Conservation (phyloP, 2,329 filamentous ascomycete species). For the Cordyceps javanica region DNA sequence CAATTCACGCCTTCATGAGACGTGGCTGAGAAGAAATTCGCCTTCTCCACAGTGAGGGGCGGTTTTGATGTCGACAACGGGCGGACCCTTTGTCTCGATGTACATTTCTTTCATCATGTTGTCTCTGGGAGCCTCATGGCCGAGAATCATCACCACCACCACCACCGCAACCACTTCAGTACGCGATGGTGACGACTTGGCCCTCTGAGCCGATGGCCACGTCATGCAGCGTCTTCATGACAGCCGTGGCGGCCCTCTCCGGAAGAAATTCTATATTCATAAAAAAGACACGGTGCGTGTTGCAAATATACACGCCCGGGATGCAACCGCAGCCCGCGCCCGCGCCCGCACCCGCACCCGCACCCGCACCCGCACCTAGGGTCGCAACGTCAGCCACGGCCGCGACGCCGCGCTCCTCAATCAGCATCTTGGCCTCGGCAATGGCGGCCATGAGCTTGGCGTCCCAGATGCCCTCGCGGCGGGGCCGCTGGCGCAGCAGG, state of each 20-base stretch:
- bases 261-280: conserved; percentile 9
- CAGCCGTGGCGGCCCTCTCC: neutral
- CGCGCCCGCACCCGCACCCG: too few species aligned
- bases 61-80: too few species aligned
- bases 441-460: conserved; percentile 12
- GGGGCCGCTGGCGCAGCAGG: conserved; percentile 7
- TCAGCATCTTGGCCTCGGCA: conserved; percentile 12
- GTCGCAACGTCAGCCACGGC: too few species aligned
- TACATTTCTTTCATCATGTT: too few species aligned
- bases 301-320: conserved; percentile 1
- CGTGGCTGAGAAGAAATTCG: too few species aligned
- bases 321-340: neutral
- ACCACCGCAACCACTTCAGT: too few species aligned
- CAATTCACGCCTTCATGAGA: too few species aligned
- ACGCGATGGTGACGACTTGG: neutral
- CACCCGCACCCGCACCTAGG: too few species aligned
- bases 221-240: conserved; percentile 10
- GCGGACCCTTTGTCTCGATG: too few species aligned
- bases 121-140: too few species aligned
- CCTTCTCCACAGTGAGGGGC: too few species aligned
- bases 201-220: neutral
- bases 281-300: conserved; percentile 8
- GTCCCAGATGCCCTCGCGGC: conserved; percentile 12
- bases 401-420: conserved; percentile 8
- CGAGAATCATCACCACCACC: too few species aligned